Percentiles rank a stretch among this genome's conserved stretches.
phyloP scores from a whole-genome alignment of 768 basidiomycete genomes.

The Clavaria fumosa region DNA sequence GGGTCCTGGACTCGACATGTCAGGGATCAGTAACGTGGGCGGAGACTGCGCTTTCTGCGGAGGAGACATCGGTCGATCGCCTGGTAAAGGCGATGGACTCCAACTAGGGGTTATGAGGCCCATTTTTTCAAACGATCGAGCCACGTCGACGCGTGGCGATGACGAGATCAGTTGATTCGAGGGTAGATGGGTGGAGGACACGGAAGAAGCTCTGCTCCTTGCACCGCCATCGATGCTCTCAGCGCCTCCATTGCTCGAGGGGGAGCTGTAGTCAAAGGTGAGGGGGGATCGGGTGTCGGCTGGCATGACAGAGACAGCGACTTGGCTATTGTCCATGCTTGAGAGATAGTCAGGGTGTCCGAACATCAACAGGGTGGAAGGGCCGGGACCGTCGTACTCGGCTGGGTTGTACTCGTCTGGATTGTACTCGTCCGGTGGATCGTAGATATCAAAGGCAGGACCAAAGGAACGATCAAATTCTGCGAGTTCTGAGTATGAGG shows the following conservation, averaged over 20 bases:
- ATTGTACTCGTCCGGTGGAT: conserved; percentile 8
- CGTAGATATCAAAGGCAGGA: no score
- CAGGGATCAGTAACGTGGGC: conserved; percentile 39
- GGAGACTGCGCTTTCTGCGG: conserved; percentile 50
- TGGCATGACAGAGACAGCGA: conserved; percentile 13
- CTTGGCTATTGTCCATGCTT: conserved; percentile 24
- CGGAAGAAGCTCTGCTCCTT: conserved; percentile 50
- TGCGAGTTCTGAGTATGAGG: neutral
- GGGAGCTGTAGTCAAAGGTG: conserved; percentile 49
- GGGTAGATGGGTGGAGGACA: conserved; percentile 38
- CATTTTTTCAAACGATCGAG: conserved; percentile 45
- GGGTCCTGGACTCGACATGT: conserved; percentile 19
- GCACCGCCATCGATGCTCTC: conserved; percentile 29
- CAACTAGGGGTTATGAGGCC: conserved; percentile 53
- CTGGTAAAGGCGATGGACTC: conserved; percentile 32
- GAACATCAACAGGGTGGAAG: conserved; percentile 41
- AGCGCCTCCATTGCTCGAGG: conserved; percentile 36
- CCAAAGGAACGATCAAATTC: no score
- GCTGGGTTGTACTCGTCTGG: conserved; percentile 52
- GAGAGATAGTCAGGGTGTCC: conserved; percentile 33
- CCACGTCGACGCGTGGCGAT: conserved; percentile 43
- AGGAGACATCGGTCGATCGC: conserved; percentile 17
- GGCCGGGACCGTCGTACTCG: conserved; percentile 50
- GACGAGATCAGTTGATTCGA: no score
- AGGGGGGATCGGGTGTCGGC: conserved; percentile 15